Conservation (phyloP, 345 rosid species). For the Excoecaria cochinchinensis region DNA sequence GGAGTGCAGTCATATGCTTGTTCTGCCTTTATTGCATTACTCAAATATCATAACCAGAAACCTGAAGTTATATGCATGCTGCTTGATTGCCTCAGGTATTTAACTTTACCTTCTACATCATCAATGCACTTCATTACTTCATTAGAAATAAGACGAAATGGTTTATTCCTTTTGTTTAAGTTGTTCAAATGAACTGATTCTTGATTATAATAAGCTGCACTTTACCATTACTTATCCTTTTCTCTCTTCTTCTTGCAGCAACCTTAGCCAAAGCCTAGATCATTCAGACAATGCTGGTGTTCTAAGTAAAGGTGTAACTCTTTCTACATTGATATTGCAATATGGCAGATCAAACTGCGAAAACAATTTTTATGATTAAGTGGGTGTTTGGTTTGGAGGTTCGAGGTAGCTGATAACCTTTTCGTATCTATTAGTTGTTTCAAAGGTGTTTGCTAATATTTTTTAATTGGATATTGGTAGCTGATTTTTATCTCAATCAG, state of each 20-base stretch:
- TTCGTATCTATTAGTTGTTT: too few species aligned
- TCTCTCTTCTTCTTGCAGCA: constrained; percentile 38
- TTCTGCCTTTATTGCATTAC: constrained; percentile 55
- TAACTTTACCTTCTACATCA: constrained; percentile 9
- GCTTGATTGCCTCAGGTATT: constrained; percentile 78
- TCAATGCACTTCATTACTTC: neutral
- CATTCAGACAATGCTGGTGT: constrained; percentile 31
- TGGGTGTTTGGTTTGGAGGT: neutral
- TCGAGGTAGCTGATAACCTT: too few species aligned
- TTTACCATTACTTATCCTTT: constrained; percentile 11
- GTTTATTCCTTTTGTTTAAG: constrained; percentile 1
- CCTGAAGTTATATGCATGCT: constrained; percentile 65
- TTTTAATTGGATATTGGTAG: too few species aligned
- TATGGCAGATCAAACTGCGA: constrained; percentile 6
- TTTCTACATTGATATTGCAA: constrained; percentile 20
- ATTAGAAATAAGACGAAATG: neutral
- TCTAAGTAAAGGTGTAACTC: constrained; percentile 40
- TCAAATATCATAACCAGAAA: constrained; percentile 55
- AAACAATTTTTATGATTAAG: neutral
- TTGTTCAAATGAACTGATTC: constrained; percentile 1
- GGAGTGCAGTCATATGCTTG: constrained; percentile 43
- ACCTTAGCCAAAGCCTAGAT: constrained; percentile 45
- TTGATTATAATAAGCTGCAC: neutral
- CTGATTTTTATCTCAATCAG: too few species aligned
- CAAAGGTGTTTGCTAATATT: too few species aligned